phyloP scores from a whole-genome alignment of 2,329 filamentous ascomycete genomes.

The Aspergillus udagawae region DNA sequence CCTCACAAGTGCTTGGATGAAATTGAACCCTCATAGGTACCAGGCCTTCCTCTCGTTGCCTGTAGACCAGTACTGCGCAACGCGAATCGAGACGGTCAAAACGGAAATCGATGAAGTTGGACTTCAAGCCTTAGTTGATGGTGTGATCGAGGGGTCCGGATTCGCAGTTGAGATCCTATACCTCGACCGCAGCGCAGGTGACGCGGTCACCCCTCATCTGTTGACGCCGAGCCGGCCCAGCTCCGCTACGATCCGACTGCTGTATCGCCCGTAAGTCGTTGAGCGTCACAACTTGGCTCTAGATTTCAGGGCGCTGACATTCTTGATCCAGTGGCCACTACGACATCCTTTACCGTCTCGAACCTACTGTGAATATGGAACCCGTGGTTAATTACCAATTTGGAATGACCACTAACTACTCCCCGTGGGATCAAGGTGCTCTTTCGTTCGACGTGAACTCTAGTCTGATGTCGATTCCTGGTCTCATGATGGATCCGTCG shows the following conservation, averaged over 20 bases:
- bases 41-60: slow-evolving; percentile 65
- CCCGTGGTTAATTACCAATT: slow-evolving; percentile 41
- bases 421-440: slow-evolving; percentile 34
- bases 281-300: background rate
- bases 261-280: slow-evolving; percentile 60
- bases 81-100: slow-evolving; percentile 67
- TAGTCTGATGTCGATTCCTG: slow-evolving; percentile 39
- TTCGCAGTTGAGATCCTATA: slow-evolving; percentile 86
- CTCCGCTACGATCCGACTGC: slow-evolving; percentile 63
- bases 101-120: slow-evolving; percentile 91
- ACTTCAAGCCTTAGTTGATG: slow-evolving; percentile 69
- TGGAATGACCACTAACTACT: slow-evolving; percentile 36
- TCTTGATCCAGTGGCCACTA: slow-evolving; percentile 67
- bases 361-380: slow-evolving; percentile 36
- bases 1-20: slow-evolving; percentile 80
- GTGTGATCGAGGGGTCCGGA: slow-evolving; percentile 72
- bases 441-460: slow-evolving; percentile 39
- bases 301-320: slow-evolving; percentile 15
- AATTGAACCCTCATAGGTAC: slow-evolving; percentile 66
- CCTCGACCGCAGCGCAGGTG: slow-evolving; percentile 77
- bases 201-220: slow-evolving; percentile 59
- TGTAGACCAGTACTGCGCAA: slow-evolving; percentile 65
- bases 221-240: slow-evolving; percentile 31
- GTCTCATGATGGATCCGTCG: slow-evolving; percentile 35
- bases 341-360: slow-evolving; percentile 79